Base-by-base conservation (phyloP, 2,329 filamentous ascomycete genomes). In the Orbilia brochopaga region DNA sequence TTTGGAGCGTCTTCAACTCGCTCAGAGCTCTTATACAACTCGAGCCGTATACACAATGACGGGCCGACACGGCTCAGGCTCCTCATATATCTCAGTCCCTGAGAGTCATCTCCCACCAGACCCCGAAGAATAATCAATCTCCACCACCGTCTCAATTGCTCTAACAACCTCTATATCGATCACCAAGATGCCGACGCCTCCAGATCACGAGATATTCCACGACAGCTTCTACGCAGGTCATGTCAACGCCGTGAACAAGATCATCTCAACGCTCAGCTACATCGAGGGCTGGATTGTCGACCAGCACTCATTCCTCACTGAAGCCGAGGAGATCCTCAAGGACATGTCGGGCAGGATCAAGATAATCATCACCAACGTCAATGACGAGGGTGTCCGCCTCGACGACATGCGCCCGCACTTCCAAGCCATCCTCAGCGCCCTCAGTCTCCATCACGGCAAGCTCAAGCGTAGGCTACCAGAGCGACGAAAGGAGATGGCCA, bases 201-300 rank as follows among this genome's bases (percentile, higher is more conserved):
- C 8, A 13, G 57, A 61, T 32, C 64, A 69, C n/a, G 27, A 48
- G 8, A 62, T 63, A 13, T 64, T 64, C n/a, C 10, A 63, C 24
- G 44, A 64, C 0, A 3, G 1, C 1, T 70, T 60, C 55, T 70
- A 44, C 24, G 30, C 4, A 1, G 0, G 21, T 17, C 50, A 53
- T 44, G 17, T 40, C 11, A 19, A 27, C 1, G 1, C 32, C 2
- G 35, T 70, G 44, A 27, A n/a, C 1, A 10, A 0, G 0, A 5
- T 23, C 2, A 8, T n/a, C 19, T 13, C 10, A 3, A 2, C 1
- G 11, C 1, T 27, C 11, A 46, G 24, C 8, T 27, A 1, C 2
- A 15, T 70, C 10, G 44, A 30, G 8, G 46, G 42, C 0, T 70
- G 54, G 59, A n/a, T 42, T 5, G 17, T 8, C 5, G n/a, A 57